Evolutionary conservation across 2,329 filamentous ascomycete species (phyloP), one percentile per base, ranked within the genome.

Genomic region (Colletotrichum sp.): DNA sequence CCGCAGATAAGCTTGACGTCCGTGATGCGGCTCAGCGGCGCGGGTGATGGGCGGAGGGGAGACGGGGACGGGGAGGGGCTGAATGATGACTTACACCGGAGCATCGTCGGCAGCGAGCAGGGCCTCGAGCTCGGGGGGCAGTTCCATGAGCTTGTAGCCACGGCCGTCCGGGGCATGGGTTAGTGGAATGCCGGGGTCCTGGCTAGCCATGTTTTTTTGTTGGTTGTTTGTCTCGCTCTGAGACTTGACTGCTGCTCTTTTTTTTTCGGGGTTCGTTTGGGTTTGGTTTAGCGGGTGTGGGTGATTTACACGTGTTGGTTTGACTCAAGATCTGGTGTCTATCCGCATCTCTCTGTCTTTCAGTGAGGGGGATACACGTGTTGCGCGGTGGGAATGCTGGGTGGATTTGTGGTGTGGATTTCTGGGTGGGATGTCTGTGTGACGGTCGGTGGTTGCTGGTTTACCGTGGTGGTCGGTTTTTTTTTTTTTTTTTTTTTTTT

Each of bases 101-200:
- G 91, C 86, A 57, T 86, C 81, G 18, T 88, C 85, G 10, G 90
- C 88, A 80, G 92, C 89, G 57, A 93, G 87, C 8, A 91, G 84
- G 24, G 86, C 84, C 64, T 90, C 86, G 10, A 93, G 85, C 73
- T 93, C 92, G 0, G 90, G 85, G 1, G 92, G 91, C 5, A 93
- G 87, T 81, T 93, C 92, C 68, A 93, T 85, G 71, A 93, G 88
- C 75, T 90, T 92, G 82, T 92, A 93, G 67, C 88, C 86, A 18
- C 87, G 79, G 57, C 87, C 85, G 63, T 89, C 84, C 8, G 88
- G 88, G 52, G 84, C 84, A 79, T 91, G 88, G 60, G 85, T 83
- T 71, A 93, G 84, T 8, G 88, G 85, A 59, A 92, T 89, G 63
- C 87, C 88, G n/a, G 82, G 79, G 9, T 81, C 80, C 79, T 91